Base-by-base conservation (phyloP, 192 early-diverging fungal species). In the Entrophospora sp. region DNA sequence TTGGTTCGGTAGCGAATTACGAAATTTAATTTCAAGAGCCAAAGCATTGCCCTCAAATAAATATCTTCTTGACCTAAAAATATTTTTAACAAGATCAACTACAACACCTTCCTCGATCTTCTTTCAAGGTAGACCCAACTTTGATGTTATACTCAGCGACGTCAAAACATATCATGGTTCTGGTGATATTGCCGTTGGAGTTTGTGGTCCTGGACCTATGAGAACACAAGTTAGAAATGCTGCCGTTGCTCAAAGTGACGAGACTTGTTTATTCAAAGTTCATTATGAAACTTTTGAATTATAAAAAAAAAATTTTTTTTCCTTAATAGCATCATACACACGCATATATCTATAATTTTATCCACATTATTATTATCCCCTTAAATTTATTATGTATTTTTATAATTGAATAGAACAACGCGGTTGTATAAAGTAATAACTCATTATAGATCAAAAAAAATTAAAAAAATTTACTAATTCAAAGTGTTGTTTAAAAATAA, bases 221-320 rank as follows among this genome's bases (percentile, higher is more conserved):
- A 73, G 67, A 32, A 31, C 53, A 28, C 12, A 25, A 10, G 69
- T 73, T 2, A 42, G 46, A 10, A 77, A 73, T 28, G 37, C 51
- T 31, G 75, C 69, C 20, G 38, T 71, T n/a, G 24, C n/a, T 22
- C 25, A 24, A 45, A 51, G 45, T 20, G 64, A 49, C 20, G 28
- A 6, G 4, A 30, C 48, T 5, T 32, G 59, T 20, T 53, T 64
- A 18, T 70, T 69, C 60, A 45, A 64, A 10, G 61, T 61, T 32
- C 71, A 73, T 40, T 44, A 64, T 30, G 75, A 77, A 66, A 73
- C 66, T 44, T 77, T 73, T 51, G 75, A 73, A 22, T 69, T 77
- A 36, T 77, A 65, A 34, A 9, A 14, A 6, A 40, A 14, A 40
- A 40, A 9, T 40, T 40, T 14, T 40, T 40, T 40, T 40, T 40